phyloP scores from a whole-genome alignment of 2,329 filamentous ascomycete species.

The Shiraia sp. region DNA sequence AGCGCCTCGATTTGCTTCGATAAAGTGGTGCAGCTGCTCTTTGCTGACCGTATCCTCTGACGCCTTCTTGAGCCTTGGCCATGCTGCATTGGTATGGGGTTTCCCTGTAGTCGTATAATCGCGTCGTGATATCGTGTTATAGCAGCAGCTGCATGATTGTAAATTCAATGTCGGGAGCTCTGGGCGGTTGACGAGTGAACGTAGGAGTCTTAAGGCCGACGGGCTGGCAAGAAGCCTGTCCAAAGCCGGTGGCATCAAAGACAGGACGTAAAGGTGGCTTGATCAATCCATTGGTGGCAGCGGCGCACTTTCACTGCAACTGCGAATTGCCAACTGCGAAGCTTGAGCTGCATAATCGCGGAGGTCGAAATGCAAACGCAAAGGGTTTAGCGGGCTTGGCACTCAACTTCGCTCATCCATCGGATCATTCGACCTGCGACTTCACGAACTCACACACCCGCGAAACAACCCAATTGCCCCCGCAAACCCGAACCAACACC shows the following conservation, averaged over 20 bases:
- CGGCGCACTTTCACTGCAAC: conserved; percentile 2
- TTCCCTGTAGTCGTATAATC: conserved; percentile 13
- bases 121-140: conserved; percentile 9
- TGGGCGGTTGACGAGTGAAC: conserved; percentile 33
- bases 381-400: conserved; percentile 24
- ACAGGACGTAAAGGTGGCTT: conserved; percentile 11
- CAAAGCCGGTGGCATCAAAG: conserved; percentile 51
- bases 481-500: conserved; percentile 27
- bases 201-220: conserved; percentile 47
- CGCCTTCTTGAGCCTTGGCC: conserved; percentile 18
- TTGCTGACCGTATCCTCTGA: conserved; percentile 4
- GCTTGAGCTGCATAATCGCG: conserved; percentile 7
- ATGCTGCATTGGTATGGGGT: conserved; percentile 7
- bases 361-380: conserved; percentile 4
- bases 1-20: conserved; percentile 4
- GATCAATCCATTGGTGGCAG: conserved; percentile 26
- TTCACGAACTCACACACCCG: conserved; percentile 30
- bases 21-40: conserved; percentile 10
- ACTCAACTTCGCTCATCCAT: conserved; percentile 11
- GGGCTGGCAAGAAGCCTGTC: conserved; percentile 52
- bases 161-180: conserved; percentile 24
- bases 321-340: conserved; percentile 9
- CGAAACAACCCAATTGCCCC: conserved; percentile 39
- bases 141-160: conserved; percentile 18
- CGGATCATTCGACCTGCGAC: conserved; percentile 37